Conservation (phyloP, 1,284 basidiomycete genomes). For the Spongiforma sp. region DNA sequence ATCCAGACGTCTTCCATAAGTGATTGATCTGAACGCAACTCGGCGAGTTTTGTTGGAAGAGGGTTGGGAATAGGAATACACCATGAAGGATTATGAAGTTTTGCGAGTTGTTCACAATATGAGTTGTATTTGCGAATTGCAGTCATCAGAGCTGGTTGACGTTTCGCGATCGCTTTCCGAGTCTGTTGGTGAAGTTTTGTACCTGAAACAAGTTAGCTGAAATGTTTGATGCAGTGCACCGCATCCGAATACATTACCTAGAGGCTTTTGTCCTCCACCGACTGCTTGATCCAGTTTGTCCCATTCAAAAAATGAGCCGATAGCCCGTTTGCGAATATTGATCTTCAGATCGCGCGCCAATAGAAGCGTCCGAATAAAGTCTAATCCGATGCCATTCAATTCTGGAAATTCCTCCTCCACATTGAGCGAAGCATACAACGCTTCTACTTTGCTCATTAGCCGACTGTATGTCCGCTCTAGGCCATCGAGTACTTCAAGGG, state of each 20-base stretch:
- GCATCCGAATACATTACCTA: not conserved
- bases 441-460: not conserved
- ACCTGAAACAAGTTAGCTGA: not conserved
- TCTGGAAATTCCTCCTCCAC: not conserved
- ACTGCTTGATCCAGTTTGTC: not conserved
- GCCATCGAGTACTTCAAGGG: not conserved
- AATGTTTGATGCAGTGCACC: not conserved
- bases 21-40: conserved; percentile 32
- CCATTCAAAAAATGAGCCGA: not conserved
- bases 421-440: not conserved
- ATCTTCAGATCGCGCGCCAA: not conserved
- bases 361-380: not conserved
- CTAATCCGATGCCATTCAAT: not conserved
- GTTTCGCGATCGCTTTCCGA: conserved; percentile 3
- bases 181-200: conserved; percentile 14
- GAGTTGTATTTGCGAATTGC: conserved; percentile 9
- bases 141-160: conserved; percentile 9
- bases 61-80: conserved; percentile 39
- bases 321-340: not conserved
- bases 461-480: not conserved
- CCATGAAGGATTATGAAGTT: conserved; percentile 31
- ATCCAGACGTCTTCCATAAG: conserved; percentile 50
- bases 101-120: conserved; percentile 3
- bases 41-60: conserved; percentile 36
- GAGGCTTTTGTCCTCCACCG: not conserved